Base-by-base conservation (phyloP, 306 rosid species). In the Quercus mongolica region DNA sequence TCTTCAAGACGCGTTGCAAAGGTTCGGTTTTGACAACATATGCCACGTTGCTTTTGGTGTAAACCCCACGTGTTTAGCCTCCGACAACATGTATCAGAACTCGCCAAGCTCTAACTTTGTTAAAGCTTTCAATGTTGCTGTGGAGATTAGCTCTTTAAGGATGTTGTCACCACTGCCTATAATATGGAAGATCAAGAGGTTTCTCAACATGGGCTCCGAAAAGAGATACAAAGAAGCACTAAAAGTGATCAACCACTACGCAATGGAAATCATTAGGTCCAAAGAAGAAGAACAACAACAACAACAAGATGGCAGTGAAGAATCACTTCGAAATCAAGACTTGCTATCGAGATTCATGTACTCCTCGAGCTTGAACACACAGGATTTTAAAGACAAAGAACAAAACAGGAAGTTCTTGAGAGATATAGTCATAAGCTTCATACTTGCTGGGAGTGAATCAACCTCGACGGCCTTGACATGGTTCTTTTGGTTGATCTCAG, bases 51-150 rank as follows among this genome's bases (percentile, higher is more conserved):
- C 78, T 0, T 76, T 71, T 62, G 78, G 85, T 4, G 58, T 41
- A 15, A 64, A 81, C 73, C 81, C 81, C n/a, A n/a, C 17, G 3
- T 38, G 80, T 57, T 57, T 81, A 76, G n/a, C 11, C 14, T 44
- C 33, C 5, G 46, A 73, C 54, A 18, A 21, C 19, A 69, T 67
- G 51, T 0, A 79, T 31, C 82, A 11, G 4, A 26, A 57, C 52
- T 12, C 13, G 20, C 26, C 80, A 3, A 54, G 41, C 46, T 73
- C 26, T 41, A 7, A 73, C 1, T 84, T 87, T n/a, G 86, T 67
- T 1, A 82, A 76, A 44, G 90, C 90, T 10, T 84, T 87, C 41
- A 85, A 87, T 74, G 77, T 79, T 35, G 88, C 85, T 5, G 80
- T 83, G 13, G 85, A 82, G 15, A 41, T 57, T 12, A 76, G 81